Conservation (phyloP, 352 stramenopile genomes). For the Hyphochytrium catenoides region DNA sequence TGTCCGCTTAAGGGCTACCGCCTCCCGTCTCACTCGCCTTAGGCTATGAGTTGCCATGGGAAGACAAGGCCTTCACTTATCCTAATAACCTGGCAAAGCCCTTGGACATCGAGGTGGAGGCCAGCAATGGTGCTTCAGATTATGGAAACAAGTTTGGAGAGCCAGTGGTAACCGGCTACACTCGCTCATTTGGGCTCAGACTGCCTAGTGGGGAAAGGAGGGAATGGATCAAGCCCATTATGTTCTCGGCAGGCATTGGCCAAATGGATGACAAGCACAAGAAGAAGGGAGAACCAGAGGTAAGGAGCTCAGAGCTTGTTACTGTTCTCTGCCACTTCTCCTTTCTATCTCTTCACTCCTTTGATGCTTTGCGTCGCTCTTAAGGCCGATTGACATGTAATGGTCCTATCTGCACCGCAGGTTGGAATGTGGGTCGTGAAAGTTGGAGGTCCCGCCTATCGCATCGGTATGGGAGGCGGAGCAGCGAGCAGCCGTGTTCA, state of each 20-base stretch:
- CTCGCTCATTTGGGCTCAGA: constrained; percentile 87
- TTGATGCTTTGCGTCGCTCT: too few species aligned
- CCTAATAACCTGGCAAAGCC: constrained; percentile 65
- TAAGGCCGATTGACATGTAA: too few species aligned
- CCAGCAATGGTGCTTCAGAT: constrained; percentile 93
- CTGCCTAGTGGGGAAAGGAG: constrained; percentile 79
- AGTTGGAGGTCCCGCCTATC: constrained; percentile 90
- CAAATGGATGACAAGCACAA: constrained; percentile 80
- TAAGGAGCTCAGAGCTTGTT: too few species aligned
- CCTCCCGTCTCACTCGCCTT: too few species aligned
- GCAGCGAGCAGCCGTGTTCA: constrained; percentile 86
- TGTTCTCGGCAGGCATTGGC: constrained; percentile 96
- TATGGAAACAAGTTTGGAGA: constrained; percentile 99
- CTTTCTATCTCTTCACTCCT: background rate
- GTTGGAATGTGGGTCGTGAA: constrained; percentile 94
- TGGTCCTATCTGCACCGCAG: too few species aligned
- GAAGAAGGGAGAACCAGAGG: constrained; percentile 76
- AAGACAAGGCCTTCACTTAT: constrained; percentile 74
- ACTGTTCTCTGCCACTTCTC: too few species aligned
- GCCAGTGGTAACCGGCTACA: constrained; percentile 94
- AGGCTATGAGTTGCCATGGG: constrained; percentile 86
- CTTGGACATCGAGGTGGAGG: constrained; percentile 86
- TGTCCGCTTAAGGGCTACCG: too few species aligned
- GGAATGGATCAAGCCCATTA: constrained; percentile 99
- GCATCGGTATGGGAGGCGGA: constrained; percentile 95